Conservation (phyloP, 768 basidiomycete genomes). For the Suillus luteus region DNA sequence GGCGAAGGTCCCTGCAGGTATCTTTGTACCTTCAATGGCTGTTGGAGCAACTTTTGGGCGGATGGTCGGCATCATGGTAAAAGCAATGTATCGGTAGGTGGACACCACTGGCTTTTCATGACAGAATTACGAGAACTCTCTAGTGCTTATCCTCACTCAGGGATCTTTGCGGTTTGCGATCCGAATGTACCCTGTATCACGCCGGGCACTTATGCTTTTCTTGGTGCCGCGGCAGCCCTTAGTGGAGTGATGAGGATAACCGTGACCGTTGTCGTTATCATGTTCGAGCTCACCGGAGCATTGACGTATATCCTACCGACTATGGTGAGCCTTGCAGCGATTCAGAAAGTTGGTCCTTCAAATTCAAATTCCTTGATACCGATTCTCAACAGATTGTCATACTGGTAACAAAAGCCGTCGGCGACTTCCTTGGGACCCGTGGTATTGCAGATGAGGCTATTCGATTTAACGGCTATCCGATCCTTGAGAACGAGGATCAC, state of each 20-base stretch:
- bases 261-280: constrained; percentile 97
- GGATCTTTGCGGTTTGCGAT: constrained; percentile 87
- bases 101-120: background rate
- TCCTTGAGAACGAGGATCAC: constrained; percentile 94
- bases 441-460: constrained; percentile 99
- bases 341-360: constrained; percentile 6
- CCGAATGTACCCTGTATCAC: constrained; percentile 97
- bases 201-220: constrained; percentile 96
- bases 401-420: constrained; percentile 94
- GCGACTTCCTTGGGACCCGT: constrained; percentile 88
- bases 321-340: constrained; percentile 63
- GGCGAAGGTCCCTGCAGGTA: constrained; percentile 94
- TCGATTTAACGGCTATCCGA: constrained; percentile 95
- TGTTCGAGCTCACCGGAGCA: constrained; percentile 98
- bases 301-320: constrained; percentile 96
- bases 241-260: constrained; percentile 98
- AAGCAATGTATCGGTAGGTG: constrained; percentile 81
- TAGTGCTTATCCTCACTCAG: constrained; percentile 80
- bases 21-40: constrained; percentile 99
- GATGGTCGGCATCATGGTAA: constrained; percentile 96
- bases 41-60: constrained; percentile 96
- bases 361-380: constrained; percentile 13
- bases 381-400: constrained; percentile 76
- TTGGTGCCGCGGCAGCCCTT: constrained; percentile 94
- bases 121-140: constrained; percentile 9